Base-by-base conservation (phyloP, 306 rosid genomes). In the Fragaria nilgerrensis region DNA sequence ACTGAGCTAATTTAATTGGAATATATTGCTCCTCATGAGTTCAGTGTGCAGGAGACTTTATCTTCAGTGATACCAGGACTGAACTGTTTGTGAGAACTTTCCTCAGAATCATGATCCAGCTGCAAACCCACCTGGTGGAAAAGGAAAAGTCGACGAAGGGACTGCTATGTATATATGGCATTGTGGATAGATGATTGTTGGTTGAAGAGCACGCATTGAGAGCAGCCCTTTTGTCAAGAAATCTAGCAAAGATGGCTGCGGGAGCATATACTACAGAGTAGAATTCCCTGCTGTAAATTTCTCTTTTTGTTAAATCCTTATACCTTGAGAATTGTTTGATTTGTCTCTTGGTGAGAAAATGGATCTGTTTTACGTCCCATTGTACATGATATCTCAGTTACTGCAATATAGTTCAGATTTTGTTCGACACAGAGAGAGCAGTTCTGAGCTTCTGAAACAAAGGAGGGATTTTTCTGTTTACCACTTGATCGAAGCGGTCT, bases 371-470 rank as follows among this genome's bases (percentile, higher is more conserved):
- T 56, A 69, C 80, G 66, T 66, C 66, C 62, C 73, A 70, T 77
- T 86, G 87, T 84, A 80, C 87, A 80, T 85, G 67, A 63, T 77
- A 56, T 80, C 82, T 79, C 49, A 71, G 67, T 77, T 80, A 49
- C 22, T 76, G 62, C 29, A 68, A 65, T 63, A 37, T 64, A 12
- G 3, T 45, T 50, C 44, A 49, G 16, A 37, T 74, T 68, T 69
- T 78, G 72, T 52, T 56, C 22, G 12, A 53, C 15, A 63, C 16
- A 49, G 36, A 52, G 32, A 11, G n/a, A 34, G 55, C 20, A 25
- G 17, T 48, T 13, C 68, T 45, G 49, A 45, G 7, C 47, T 43
- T 43, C 47, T 62, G 34, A 49, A 29, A 23, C 45, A 37, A n/a
- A n/a, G 49, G 71, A n/a, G 71, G 71, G 45, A 41, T 43, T 22